phyloP scores from a whole-genome alignment of 352 stramenopile species.

The Pythium plurisporium region DNA sequence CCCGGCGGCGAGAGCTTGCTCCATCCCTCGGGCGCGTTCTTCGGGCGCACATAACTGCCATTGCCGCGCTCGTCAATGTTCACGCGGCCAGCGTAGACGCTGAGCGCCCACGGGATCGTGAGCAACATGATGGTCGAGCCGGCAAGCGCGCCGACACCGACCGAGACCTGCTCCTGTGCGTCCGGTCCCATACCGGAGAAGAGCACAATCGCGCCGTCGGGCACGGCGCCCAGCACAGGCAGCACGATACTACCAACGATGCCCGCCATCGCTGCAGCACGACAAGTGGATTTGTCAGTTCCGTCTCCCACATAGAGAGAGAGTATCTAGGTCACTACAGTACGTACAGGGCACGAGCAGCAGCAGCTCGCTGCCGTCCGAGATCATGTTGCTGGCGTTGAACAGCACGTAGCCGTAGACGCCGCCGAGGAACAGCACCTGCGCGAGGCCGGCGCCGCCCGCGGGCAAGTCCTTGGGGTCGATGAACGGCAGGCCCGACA shows the following conservation, averaged over 20 bases:
- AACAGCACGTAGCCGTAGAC: constrained; percentile 98
- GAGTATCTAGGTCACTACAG: no score
- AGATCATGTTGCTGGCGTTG: constrained; percentile 96
- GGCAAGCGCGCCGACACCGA: constrained; percentile 97
- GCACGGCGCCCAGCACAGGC: constrained; percentile 95
- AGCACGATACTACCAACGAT: constrained; percentile 97
- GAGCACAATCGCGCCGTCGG: constrained; percentile 96
- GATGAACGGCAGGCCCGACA: constrained; percentile 64
- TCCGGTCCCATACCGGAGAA: constrained; percentile 94
- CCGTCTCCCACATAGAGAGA: neutral
- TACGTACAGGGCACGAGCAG: constrained; percentile 89
- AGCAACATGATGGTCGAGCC: constrained; percentile 99
- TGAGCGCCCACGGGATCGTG: constrained; percentile 96
- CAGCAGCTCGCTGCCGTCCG: constrained; percentile 96
- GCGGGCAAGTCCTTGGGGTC: constrained; percentile 82
- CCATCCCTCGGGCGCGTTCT: constrained; percentile 68
- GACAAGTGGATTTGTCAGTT: neutral
- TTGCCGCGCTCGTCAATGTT: constrained; percentile 88
- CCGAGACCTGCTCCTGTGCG: constrained; percentile 93
- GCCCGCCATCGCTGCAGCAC: constrained; percentile 72
- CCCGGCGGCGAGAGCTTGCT: constrained; percentile 81
- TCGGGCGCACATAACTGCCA: constrained; percentile 82
- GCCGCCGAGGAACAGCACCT: constrained; percentile 93
- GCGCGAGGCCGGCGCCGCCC: constrained; percentile 68
- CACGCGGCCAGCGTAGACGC: constrained; percentile 91